Evolutionary conservation across 2,329 filamentous ascomycete genomes (phyloP).

Genomic region (Stemphylium vesicarium): DNA sequence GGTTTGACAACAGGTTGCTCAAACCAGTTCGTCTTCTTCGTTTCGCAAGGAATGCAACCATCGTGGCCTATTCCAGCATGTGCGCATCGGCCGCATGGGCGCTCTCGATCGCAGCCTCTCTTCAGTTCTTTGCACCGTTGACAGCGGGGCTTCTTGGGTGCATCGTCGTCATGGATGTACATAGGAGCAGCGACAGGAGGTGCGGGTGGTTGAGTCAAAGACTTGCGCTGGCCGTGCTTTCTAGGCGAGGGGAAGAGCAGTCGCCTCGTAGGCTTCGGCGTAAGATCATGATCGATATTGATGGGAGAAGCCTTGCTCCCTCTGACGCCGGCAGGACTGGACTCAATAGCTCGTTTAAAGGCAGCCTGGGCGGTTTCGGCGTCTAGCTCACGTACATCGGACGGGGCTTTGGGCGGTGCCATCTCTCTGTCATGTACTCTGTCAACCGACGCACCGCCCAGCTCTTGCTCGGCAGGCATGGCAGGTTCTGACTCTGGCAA

Average conservation of each 20-base stretch:
- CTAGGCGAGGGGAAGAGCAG: slow-evolving; percentile 79
- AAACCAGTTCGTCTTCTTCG: slow-evolving; percentile 25
- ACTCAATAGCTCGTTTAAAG: slow-evolving; percentile 63
- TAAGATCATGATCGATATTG: slow-evolving; percentile 58
- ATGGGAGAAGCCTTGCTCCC: slow-evolving; percentile 56
- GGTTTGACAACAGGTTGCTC: slow-evolving; percentile 20
- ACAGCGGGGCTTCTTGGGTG: slow-evolving; percentile 30
- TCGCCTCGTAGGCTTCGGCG: slow-evolving; percentile 69
- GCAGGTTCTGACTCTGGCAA: slow-evolving; percentile 40
- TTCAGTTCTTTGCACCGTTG: slow-evolving; percentile 33
- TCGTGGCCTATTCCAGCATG: slow-evolving; percentile 28
- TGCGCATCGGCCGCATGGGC: slow-evolving; percentile 32
- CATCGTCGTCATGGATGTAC: slow-evolving; percentile 18
- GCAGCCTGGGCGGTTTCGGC: slow-evolving; percentile 42
- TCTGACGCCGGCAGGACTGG: slow-evolving; percentile 63
- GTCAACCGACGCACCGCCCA: slow-evolving; percentile 13
- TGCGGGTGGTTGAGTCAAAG: slow-evolving; percentile 59
- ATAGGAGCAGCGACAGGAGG: slow-evolving; percentile 9
- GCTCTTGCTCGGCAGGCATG: slow-evolving; percentile 21
- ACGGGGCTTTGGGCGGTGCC: slow-evolving; percentile 17
- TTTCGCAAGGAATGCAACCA: slow-evolving; percentile 29
- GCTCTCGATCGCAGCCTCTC: slow-evolving; percentile 34
- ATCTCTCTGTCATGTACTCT: slow-evolving; percentile 18
- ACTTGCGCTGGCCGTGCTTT: slow-evolving; percentile 67
- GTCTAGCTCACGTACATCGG: slow-evolving; percentile 15